Base-by-base conservation (phyloP, 148 eudicot species). In the Rhododendron ferrugineum region DNA sequence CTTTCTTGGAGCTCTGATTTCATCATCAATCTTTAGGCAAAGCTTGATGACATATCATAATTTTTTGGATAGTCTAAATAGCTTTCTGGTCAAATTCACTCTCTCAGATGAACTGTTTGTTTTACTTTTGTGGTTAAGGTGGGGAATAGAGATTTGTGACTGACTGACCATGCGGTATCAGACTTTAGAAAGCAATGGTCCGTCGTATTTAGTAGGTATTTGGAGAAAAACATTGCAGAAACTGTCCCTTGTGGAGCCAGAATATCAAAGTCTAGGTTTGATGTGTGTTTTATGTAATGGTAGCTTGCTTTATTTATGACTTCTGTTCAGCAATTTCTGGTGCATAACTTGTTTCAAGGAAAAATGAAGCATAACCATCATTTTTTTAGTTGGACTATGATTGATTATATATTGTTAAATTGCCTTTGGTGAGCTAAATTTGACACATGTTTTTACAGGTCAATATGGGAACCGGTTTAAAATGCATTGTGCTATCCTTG, bases 381-480 rank as follows among this genome's bases (percentile, higher is more conserved):
- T 14, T 72, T 47, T 18, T 73, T 26, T 34, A 4, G 60, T 28
- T 83, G 44, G 49, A 36, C 5, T 32, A 22, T 16, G 1, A 68
- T 80, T 23, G 77, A 22, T 68, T 15, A 11, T 64, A 13, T 56
- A 13, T 56, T 26, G 34, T 54, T 76, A 34, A 37, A 16, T 70
- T 32, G 46, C 26, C 32, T 40, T 8, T 82, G 72, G 54, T 37
- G 78, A 76, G 50, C 85, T 82, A 42, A 86, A 18, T 10, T 50
- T 44, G n/a, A 5, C 58, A 70, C 26, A 7, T 37, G 37, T 22
- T 28, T 66, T 52, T 77, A 54, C 44, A 96, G 98, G 92, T 85
- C 75, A 86, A 87, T 52, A 94, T 95, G 98, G 90, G 89, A 87
- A 74, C 64, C 80, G 86, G 85, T 66, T 79, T 87, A 23, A 89